phyloP scores from a whole-genome alignment of 495 filamentous ascomycete species.

The Aspergillus incahuasiensis region DNA sequence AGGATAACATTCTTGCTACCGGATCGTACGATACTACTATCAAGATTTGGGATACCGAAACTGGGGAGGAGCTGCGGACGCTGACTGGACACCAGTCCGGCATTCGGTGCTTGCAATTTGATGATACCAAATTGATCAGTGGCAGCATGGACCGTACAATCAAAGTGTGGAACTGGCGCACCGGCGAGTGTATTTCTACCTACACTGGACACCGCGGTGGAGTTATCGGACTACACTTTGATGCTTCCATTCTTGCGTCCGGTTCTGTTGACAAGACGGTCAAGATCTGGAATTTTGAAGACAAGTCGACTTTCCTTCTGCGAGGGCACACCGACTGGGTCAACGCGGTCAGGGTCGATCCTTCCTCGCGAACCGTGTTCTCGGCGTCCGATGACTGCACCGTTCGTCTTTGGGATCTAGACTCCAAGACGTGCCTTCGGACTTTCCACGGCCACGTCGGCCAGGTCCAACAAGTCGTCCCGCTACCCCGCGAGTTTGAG shows the following conservation, averaged over 20 bases:
- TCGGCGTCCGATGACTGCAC: slow-evolving; percentile 94
- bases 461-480: slow-evolving; percentile 85
- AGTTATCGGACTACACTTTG: slow-evolving; percentile 82
- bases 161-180: slow-evolving; percentile 95
- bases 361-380: slow-evolving; percentile 73
- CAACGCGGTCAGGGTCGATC: slow-evolving; percentile 83
- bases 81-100: slow-evolving; percentile 75
- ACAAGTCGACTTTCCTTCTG: slow-evolving; percentile 70
- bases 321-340: slow-evolving; percentile 91
- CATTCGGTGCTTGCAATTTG: slow-evolving; percentile 87
- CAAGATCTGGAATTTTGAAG: slow-evolving; percentile 89
- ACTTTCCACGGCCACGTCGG: slow-evolving; percentile 92
- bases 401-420: slow-evolving; percentile 88
- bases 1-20: slow-evolving; percentile 85
- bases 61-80: slow-evolving; percentile 76
- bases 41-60: slow-evolving; percentile 94
- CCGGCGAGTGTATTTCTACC: slow-evolving; percentile 79
- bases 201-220: slow-evolving; percentile 72
- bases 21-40: slow-evolving; percentile 93
- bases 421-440: slow-evolving; percentile 69
- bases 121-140: slow-evolving; percentile 84
- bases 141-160: slow-evolving; percentile 76
- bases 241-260: slow-evolving; percentile 73
- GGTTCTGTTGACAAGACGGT: slow-evolving; percentile 86
- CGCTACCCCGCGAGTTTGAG: slow-evolving; percentile 79